Evolutionary conservation across 2,329 filamentous ascomycete species (phyloP), one percentile per base, ranked within the genome.

Genomic region (Fusarium sp.): DNA sequence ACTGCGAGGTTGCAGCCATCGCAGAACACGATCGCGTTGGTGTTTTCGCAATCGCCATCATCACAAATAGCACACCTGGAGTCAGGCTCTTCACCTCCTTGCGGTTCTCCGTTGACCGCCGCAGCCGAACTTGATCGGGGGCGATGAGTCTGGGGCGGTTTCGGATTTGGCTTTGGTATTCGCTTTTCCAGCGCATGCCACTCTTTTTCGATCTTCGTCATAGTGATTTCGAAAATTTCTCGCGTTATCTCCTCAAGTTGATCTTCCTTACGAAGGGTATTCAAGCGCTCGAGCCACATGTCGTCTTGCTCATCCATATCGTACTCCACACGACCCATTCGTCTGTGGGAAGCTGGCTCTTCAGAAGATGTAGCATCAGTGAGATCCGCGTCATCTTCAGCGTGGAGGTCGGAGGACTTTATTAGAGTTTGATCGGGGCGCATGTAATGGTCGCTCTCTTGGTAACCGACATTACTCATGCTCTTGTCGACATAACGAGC

Each of bases 301-400:
- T 97, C 94, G 78, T 99, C 96, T 77, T 99, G 96, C 80, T 99
- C 96, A 77, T 99, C 96, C 96, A 99, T 99, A 79, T 99, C 96
- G 78, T 99, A 99, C 78, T 99, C 96, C 21, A 99, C 96, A 59
- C 93, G 90, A 14, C 93, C 93, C 41, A 97, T 86, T 37, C 78
- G 76, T 19, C 83, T 74, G 50, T 77, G 76, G 26, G 76, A 73
- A 46, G 65, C 56, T 14, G 74, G 71, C 4, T 80, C 79, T 7
- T 81, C 79, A 16, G 65, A 57, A 7, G 71, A 74, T 11, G 65
- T 60, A 7, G 68, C 62, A 25, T 77, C 70, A 4, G 81, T 78
- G 45, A 84, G 80, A 21, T 90, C 88, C 5, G 79, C 72, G 41
- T 90, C 89, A 49, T 90, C 88, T 50, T 90, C 88, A 31, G 86